Evolutionary conservation across 1,284 basidiomycete genomes (phyloP).

Genomic region (Cryptococcus amylolentus): DNA sequence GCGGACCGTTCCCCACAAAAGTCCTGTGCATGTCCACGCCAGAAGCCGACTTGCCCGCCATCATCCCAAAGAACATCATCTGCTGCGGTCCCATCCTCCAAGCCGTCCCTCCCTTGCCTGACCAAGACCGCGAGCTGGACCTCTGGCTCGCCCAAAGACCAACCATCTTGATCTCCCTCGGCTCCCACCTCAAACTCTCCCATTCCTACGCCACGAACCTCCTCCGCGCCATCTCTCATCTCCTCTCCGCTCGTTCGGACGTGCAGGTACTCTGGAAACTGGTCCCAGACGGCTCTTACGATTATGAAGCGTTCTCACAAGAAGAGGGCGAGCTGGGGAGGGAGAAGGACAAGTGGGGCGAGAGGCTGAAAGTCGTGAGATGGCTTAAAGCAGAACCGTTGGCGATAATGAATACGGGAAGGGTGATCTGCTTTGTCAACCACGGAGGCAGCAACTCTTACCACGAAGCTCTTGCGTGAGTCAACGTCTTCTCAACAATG

Average conservation of each 20-base stretch:
- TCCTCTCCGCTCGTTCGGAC: constrained; percentile 17
- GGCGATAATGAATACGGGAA: constrained; percentile 17
- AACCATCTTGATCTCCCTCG: constrained; percentile 19
- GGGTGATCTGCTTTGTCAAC: constrained; percentile 21
- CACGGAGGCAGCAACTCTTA: constrained; percentile 34
- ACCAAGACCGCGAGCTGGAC: constrained; percentile 15
- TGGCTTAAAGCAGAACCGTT: constrained; percentile 24
- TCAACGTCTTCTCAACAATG: neutral
- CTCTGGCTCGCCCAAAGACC: constrained; percentile 6
- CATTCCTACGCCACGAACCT: constrained; percentile 11
- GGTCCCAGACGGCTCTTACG: constrained; percentile 5
- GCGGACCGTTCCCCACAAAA: neutral
- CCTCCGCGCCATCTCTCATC: constrained; percentile 3
- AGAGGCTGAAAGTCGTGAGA: constrained; percentile 17
- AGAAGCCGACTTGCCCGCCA: constrained; percentile 15
- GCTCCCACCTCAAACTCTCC: constrained; percentile 11
- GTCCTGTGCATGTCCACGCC: constrained; percentile 19
- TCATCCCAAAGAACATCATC: constrained; percentile 10
- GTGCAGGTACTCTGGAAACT: constrained; percentile 23
- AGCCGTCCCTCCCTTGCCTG: constrained; percentile 1
- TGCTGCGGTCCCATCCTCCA: constrained; percentile 25
- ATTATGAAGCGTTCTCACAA: neutral
- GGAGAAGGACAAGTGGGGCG: neutral
- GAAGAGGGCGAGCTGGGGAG: no score
- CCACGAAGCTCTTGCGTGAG: constrained; percentile 30